These are phyloP conservation scores for Podospora comata DNA, from an alignment of 495 filamentous ascomycete species.

Conservation along the genomic window DNA sequence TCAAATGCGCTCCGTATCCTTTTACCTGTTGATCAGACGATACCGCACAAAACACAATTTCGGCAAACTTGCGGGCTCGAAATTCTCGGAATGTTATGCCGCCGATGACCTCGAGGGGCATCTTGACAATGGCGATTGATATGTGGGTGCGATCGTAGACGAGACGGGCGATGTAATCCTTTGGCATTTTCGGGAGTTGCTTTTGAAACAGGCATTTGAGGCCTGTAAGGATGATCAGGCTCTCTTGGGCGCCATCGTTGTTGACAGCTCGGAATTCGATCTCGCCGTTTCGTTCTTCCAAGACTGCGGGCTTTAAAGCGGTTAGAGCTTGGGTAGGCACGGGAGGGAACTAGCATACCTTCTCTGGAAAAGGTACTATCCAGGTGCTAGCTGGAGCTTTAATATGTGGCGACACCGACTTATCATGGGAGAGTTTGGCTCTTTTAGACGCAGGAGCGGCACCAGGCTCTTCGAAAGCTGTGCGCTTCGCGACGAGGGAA, in stretches of 20 bases:
- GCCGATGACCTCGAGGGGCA: slow-evolving; percentile 84
- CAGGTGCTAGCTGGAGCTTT: too few relatives aligned
- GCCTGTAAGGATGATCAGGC: slow-evolving; percentile 85
- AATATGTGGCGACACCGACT: too few relatives aligned
- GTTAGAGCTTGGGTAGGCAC: too few relatives aligned
- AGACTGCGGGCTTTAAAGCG: slow-evolving; percentile 84
- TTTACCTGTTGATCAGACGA: slow-evolving; percentile 97
- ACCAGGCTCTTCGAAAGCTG: too few relatives aligned
- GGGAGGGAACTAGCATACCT: too few relatives aligned
- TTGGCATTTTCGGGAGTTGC: slow-evolving; percentile 96
- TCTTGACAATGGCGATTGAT: slow-evolving; percentile 91
- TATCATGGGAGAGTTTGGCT: too few relatives aligned
- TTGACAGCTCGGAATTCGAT: slow-evolving; percentile 97
- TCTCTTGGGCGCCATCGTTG: slow-evolving; percentile 81
- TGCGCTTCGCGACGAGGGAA: too few relatives aligned
- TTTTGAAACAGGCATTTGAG: slow-evolving; percentile 98
- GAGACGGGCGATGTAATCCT: slow-evolving; percentile 96
- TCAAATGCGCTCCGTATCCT: slow-evolving; percentile 95
- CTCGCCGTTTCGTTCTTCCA: slow-evolving; percentile 87
- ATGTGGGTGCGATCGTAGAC: slow-evolving; percentile 93
- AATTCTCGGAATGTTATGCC: slow-evolving; percentile 95
- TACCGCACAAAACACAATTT: slow-evolving; percentile 97
- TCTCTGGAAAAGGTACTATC: too few relatives aligned
- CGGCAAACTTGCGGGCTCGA: slow-evolving; percentile 81
- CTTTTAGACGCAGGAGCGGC: too few relatives aligned